Percentiles rank a stretch among this genome's conserved stretches.
Conservation (phyloP, 2,329 filamentous ascomycete genomes). For the Colletotrichum cuscutae region DNA sequence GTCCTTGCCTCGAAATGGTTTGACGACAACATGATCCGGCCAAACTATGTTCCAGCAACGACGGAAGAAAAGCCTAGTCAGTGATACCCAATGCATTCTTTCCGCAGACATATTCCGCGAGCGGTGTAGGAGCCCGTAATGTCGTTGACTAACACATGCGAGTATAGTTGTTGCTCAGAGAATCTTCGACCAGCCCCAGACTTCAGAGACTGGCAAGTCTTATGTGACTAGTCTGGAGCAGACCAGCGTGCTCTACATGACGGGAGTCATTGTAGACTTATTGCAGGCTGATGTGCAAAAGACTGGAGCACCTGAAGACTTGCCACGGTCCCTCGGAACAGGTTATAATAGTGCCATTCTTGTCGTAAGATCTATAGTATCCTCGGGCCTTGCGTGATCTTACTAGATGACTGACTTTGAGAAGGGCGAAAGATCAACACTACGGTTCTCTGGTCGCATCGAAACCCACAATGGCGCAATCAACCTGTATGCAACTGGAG, state of each 20-base stretch:
- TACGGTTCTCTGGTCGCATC: neutral
- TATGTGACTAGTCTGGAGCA: neutral
- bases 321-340: neutral
- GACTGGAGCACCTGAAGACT: neutral
- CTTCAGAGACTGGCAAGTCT: neutral
- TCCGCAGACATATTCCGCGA: neutral
- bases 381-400: too few species aligned
- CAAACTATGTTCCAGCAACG: slow-evolving; percentile 2
- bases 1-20: neutral
- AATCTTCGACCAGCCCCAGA: neutral
- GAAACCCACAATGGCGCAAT: slow-evolving; percentile 19
- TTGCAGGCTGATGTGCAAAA: neutral
- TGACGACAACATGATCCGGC: neutral
- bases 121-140: neutral
- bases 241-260: slow-evolving; percentile 18
- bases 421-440: neutral
- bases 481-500: neutral
- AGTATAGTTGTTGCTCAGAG: slow-evolving; percentile 6
- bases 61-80: neutral
- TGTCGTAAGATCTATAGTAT: neutral
- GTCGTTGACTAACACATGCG: rapidly evolving
- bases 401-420: neutral
- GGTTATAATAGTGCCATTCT: slow-evolving; percentile 13
- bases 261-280: neutral
- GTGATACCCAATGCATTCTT: neutral